Evolutionary conservation across 179 eudicot species (phyloP), one percentile per base, ranked within the genome.

Genomic region (Pouteria campechiana): DNA sequence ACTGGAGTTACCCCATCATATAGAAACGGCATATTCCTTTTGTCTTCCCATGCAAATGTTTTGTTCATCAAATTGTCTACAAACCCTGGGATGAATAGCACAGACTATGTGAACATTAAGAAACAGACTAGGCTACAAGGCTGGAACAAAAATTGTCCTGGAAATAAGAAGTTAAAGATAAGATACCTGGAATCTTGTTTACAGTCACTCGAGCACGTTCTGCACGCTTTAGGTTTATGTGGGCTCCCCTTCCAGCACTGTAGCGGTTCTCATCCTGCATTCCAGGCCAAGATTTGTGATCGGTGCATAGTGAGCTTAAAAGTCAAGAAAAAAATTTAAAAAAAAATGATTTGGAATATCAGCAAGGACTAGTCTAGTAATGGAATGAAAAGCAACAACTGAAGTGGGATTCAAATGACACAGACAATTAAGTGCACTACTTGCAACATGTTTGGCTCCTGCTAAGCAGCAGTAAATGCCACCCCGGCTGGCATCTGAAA

Each of bases 211-310:
- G 72, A 52, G 81, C 86, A 32, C 78, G 67, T 52, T 78, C 81
- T 25, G 81, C 86, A 48, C 81, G 86, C 46, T 78, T 78, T 44
- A 74, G 51, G 72, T 72, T 78, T 38, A 74, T 41, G 46, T 78
- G 86, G 32, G 69, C 68, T 32, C 86, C 86, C 54, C 78, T 72
- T 55, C 76, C 78, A 37, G 73, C 86, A 74, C 69, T 68, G 50
- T 74, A 78, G 18, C 81, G 64, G 32, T 54, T 74, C 13, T 46
- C 37, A 54, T 74, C 86, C 86, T 78, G 67, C n/a, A n/a, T n/a
- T n/a, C n/a, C n/a, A n/a, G n/a, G n/a, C n/a, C n/a, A n/a, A n/a
- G n/a, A n/a, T n/a, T n/a, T n/a, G n/a, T n/a, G n/a, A n/a, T n/a
- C n/a, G n/a, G n/a, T n/a, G n/a, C n/a, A n/a, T n/a, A n/a, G n/a